These are phyloP conservation scores for Penicillium sp. DNA, from an alignment of 2,329 filamentous ascomycete genomes.

Conservation along the genomic window DNA sequence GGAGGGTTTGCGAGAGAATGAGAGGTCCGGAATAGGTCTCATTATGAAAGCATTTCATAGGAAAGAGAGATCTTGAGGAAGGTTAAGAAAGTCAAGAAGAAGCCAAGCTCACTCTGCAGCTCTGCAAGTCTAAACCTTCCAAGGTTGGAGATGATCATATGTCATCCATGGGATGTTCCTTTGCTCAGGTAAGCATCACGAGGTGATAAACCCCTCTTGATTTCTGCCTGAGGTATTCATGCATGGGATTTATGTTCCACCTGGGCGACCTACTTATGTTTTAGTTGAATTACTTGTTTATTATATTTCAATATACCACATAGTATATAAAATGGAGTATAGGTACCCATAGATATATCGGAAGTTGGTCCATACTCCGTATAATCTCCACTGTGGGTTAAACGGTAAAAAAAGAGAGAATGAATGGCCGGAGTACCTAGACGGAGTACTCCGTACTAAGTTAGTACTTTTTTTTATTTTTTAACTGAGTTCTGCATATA, in stretches of 20 bases:
- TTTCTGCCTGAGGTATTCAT: conserved; percentile 2
- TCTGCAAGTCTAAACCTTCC: not conserved
- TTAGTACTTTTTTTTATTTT: not conserved
- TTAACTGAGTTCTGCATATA: not conserved
- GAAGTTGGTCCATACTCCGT: not conserved
- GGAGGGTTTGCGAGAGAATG: conserved; percentile 36
- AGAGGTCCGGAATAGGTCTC: conserved; percentile 37
- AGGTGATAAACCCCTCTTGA: conserved; percentile 8
- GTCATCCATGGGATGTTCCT: not conserved
- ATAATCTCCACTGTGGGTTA: conserved; percentile 2
- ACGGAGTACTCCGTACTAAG: not conserved
- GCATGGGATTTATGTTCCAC: not conserved
- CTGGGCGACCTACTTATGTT: not conserved
- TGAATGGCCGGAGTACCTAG: not conserved
- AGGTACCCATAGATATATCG: not conserved
- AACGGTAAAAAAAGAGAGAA: not conserved
- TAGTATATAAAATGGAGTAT: not conserved
- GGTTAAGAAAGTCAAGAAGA: not conserved
- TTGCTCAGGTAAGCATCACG: conserved; percentile 9
- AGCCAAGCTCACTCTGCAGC: too few species aligned
- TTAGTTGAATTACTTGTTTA: not conserved
- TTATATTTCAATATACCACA: not conserved
- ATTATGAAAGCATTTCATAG: conserved; percentile 26
- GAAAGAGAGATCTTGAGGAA: not conserved
- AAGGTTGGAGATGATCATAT: not conserved